Evolutionary conservation across 2,329 filamentous ascomycete species (phyloP), one percentile per base, ranked within the genome.

Genomic region (Chrysosphaeria jannelii): DNA sequence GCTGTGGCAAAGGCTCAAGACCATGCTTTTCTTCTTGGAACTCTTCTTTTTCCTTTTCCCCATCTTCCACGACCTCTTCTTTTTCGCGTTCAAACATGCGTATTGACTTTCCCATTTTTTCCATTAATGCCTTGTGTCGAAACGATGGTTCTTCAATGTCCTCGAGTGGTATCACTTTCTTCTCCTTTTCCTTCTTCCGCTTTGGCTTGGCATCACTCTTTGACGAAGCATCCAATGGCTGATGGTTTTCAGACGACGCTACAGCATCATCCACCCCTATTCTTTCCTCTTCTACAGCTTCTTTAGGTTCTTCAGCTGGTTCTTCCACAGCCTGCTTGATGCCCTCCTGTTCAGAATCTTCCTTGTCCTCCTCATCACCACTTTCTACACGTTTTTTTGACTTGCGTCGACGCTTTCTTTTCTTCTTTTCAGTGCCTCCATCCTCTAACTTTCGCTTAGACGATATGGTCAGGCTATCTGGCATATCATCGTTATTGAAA

Each of bases 1-100:
- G 78, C 33, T 90, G 78, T 6, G 78, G 78, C 11, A 90, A 50
- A 5, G 76, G 78, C 26, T 70, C 63, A 1, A 93, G 50, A 12
- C 74, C 75, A 39, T 78, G 65, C 16, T n/a, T 7, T 18, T 18
- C 16, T 18, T n/a, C 16, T 18, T 18, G 2, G 11, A 10, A 1
- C 9, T 12, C 1, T 13, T 18, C 12, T 5, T 14, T 20, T 5
- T 18, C 23, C 6, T 12, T 18, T 6, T n/a, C 13, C n/a, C 15
- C 23, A n/a, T 24, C 23, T 20, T 19, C 15, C 14, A 6, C 7
- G 8, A 9, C 23, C 18, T 35, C 3, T 29, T 18, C 24, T 6
- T 13, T 18, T 10, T 13, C 19, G 5, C n/a, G 14, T 12, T 20
- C 14, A 8, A 14, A 18, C 6, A 17, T 10, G 20, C 10, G 23